Evolutionary conservation across 441 rosid species (phyloP).

Genomic region (Codiaeum variegatum): DNA sequence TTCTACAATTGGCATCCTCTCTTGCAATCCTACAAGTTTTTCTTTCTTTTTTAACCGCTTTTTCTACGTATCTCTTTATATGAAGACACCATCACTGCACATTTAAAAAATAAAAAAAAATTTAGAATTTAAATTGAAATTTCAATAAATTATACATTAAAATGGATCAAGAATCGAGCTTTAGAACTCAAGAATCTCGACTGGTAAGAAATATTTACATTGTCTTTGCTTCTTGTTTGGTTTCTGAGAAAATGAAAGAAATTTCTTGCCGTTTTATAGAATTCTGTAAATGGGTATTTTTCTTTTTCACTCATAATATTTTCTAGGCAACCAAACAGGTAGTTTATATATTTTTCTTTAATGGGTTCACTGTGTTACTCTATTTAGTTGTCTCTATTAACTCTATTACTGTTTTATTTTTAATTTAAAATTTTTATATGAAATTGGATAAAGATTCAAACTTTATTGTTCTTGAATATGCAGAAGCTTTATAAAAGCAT

Average conservation of each 20-base stretch:
- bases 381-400: neutral
- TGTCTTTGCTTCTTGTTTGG: neutral
- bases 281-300: neutral
- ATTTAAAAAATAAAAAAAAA: neutral
- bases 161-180: slow-evolving; percentile 24
- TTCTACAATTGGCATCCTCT: neutral
- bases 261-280: neutral
- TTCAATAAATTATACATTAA: neutral
- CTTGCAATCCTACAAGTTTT: no score
- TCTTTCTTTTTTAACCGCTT: neutral
- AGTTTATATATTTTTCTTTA: neutral
- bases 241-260: slow-evolving; percentile 9
- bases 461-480: slow-evolving; percentile 18
- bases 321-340: neutral
- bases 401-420: neutral
- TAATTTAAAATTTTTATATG: neutral
- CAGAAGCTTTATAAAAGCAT: slow-evolving; percentile 10
- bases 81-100: neutral
- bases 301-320: neutral
- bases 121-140: neutral
- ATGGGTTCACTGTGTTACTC: neutral
- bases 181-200: slow-evolving; percentile 13
- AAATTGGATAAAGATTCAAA: slow-evolving; percentile 22
- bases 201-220: slow-evolving; percentile 17
- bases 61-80: neutral